phyloP scores from a whole-genome alignment of 2,329 filamentous ascomycete species.

The Aspergillus tubingensis region DNA sequence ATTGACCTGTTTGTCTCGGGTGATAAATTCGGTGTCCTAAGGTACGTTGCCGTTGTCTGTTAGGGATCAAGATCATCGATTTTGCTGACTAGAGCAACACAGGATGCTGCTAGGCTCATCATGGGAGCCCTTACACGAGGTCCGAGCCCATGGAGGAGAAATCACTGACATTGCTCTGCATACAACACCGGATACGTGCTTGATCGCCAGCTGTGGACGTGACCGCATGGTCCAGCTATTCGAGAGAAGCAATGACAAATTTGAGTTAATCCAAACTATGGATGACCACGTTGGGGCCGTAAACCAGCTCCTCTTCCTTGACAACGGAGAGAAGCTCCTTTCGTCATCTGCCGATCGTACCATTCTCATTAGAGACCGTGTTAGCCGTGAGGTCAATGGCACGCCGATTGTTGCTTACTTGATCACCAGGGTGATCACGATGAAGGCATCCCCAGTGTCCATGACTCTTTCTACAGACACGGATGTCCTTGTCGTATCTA shows the following conservation, averaged over 20 bases:
- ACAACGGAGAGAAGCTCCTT: slow-evolving; percentile 69
- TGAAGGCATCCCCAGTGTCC: slow-evolving; percentile 85
- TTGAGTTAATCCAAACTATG: slow-evolving; percentile 85
- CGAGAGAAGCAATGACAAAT: slow-evolving; percentile 57
- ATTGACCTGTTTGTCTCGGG: slow-evolving; percentile 74
- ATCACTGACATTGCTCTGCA: slow-evolving; percentile 78
- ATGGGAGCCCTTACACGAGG: slow-evolving; percentile 65
- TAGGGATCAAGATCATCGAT: background rate
- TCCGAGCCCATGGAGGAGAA: slow-evolving; percentile 83
- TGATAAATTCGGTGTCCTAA: slow-evolving; percentile 81
- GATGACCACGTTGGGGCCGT: slow-evolving; percentile 90
- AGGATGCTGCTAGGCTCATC: slow-evolving; percentile 50
- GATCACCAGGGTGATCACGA: slow-evolving; percentile 71
- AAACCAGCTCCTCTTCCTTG: slow-evolving; percentile 71
- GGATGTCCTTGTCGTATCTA: slow-evolving; percentile 59
- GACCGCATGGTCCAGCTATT: slow-evolving; percentile 97
- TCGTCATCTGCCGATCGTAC: slow-evolving; percentile 90
- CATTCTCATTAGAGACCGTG: slow-evolving; percentile 76
- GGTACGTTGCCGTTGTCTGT: slow-evolving; percentile 27
- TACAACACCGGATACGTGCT: slow-evolving; percentile 60
- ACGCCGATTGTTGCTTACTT: slow-evolving; percentile 71
- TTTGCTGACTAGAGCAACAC: slow-evolving; percentile 20
- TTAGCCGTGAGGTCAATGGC: slow-evolving; percentile 62
- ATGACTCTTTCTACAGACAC: slow-evolving; percentile 68
- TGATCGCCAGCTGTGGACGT: slow-evolving; percentile 80